A percentile compares a stretch with the other conserved stretches of the same genome.
Conservation (phyloP, 2,329 filamentous ascomycete species). For the Calonectria montana region DNA sequence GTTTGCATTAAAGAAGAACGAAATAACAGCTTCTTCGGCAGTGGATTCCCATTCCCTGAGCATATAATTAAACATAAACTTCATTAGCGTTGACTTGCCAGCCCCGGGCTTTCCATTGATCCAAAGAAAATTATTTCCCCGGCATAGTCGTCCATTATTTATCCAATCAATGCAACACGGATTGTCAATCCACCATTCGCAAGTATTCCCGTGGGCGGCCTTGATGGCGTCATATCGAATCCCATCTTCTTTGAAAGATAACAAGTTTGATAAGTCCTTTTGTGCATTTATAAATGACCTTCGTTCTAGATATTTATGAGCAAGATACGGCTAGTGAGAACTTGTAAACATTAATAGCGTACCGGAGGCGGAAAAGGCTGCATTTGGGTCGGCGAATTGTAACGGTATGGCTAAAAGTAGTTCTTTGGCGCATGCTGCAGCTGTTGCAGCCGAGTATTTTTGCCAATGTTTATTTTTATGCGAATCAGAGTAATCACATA, state of each 20-base stretch:
- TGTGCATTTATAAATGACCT: not conserved
- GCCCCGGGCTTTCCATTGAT: constrained; percentile 2
- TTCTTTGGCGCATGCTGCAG: constrained; percentile 43
- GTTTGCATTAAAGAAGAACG: too few relatives aligned
- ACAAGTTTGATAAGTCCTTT: too few relatives aligned
- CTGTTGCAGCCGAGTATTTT: constrained; percentile 46
- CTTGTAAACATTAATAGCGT: not conserved
- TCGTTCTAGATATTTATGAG: not conserved
- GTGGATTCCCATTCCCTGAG: too few relatives aligned
- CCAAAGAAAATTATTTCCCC: not conserved
- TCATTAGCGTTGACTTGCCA: constrained; percentile 4
- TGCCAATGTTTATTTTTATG: constrained; percentile 53
- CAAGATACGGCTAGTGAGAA: not conserved
- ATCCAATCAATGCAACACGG: not conserved
- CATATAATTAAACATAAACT: not conserved
- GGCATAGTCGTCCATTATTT: not conserved
- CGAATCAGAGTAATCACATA: constrained; percentile 52
- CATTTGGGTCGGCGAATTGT: not conserved
- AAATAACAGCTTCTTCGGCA: too few relatives aligned
- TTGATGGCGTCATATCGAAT: not conserved
- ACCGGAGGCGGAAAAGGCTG: not conserved
- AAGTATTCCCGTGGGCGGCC: not conserved
- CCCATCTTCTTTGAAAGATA: not conserved
- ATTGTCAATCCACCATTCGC: not conserved
- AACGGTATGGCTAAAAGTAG: constrained; percentile 14